Conservation (phyloP, 805 yeast species). For the Jamesozyma gamospora region DNA sequence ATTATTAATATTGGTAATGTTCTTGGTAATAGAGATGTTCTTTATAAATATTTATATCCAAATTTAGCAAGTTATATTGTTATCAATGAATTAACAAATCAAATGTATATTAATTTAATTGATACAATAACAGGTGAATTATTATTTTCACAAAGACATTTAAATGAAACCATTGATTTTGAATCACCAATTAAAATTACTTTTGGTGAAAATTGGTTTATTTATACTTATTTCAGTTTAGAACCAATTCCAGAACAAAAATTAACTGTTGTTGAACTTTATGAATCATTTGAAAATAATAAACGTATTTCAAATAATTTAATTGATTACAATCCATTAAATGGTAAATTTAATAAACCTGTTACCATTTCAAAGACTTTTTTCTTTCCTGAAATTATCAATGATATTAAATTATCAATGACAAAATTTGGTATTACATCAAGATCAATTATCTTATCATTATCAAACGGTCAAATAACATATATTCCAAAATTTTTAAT, state of each 20-base stretch:
- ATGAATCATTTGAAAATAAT: constrained; percentile 53
- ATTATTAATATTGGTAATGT: constrained; percentile 59
- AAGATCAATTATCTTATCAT: constrained; percentile 51
- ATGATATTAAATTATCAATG: constrained; percentile 40
- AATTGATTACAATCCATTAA: constrained; percentile 10
- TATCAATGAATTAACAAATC: constrained; percentile 19
- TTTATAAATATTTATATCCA: constrained; percentile 79
- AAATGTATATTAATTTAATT: constrained; percentile 42
- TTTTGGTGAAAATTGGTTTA: constrained; percentile 77
- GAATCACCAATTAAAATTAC: constrained; percentile 40
- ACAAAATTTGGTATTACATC: constrained; percentile 61
- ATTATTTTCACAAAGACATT: constrained; percentile 36
- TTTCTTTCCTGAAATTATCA: constrained; percentile 50
- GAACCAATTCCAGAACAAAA: constrained; percentile 44
- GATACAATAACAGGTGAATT: constrained; percentile 65
- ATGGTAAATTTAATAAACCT: constrained; percentile 31
- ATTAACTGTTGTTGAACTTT: constrained; percentile 67
- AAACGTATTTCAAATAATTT: constrained; percentile 26
- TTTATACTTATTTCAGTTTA: constrained; percentile 51
- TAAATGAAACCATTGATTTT: constrained; percentile 33
- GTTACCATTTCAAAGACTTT: constrained; percentile 47
- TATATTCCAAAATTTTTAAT: constrained; percentile 61
- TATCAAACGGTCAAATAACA: constrained; percentile 52
- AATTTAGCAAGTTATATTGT: constrained; percentile 48
- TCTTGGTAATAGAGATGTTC: constrained; percentile 57